Evolutionary conservation across 495 filamentous ascomycete species (phyloP).

Genomic region (Aspergillus carlsbadensis): DNA sequence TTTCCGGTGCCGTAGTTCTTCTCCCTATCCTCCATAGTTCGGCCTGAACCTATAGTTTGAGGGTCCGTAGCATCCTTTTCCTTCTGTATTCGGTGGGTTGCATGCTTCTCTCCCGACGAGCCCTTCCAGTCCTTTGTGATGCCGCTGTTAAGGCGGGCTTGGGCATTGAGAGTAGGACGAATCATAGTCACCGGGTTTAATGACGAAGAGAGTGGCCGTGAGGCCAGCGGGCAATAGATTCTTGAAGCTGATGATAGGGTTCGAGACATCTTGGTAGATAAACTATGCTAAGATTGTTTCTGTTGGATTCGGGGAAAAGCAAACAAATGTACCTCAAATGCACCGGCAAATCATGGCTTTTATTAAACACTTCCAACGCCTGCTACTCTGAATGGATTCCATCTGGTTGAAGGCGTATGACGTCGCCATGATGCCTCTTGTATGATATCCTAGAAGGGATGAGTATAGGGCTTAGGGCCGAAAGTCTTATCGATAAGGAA

Average conservation of each 20-base stretch:
- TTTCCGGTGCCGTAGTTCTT: slow-evolving; percentile 35
- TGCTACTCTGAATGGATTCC: not conserved
- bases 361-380: not conserved
- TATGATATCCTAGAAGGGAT: not conserved
- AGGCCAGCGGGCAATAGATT: slow-evolving; percentile 7
- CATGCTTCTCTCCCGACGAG: slow-evolving; percentile 33
- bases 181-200: not conserved
- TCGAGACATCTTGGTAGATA: slow-evolving; percentile 4
- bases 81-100: slow-evolving; percentile 32
- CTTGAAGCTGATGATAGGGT: slow-evolving; percentile 6
- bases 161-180: slow-evolving; percentile 2
- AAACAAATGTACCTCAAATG: not conserved
- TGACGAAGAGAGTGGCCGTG: slow-evolving; percentile 10
- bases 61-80: slow-evolving; percentile 42
- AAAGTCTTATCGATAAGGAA: slow-evolving; percentile 27
- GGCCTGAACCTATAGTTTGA: slow-evolving; percentile 32
- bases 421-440: slow-evolving; percentile 29
- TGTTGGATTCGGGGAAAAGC: not conserved
- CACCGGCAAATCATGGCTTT: not conserved
- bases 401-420: slow-evolving; percentile 1
- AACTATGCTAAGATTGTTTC: not conserved
- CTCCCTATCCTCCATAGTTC: slow-evolving; percentile 41
- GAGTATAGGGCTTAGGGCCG: slow-evolving; percentile 21
- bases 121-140: slow-evolving; percentile 39
- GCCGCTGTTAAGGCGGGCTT: slow-evolving; percentile 19